Evolutionary conservation across 2,329 filamentous ascomycete genomes (phyloP).

Genomic region (Rutstroemia sp.): DNA sequence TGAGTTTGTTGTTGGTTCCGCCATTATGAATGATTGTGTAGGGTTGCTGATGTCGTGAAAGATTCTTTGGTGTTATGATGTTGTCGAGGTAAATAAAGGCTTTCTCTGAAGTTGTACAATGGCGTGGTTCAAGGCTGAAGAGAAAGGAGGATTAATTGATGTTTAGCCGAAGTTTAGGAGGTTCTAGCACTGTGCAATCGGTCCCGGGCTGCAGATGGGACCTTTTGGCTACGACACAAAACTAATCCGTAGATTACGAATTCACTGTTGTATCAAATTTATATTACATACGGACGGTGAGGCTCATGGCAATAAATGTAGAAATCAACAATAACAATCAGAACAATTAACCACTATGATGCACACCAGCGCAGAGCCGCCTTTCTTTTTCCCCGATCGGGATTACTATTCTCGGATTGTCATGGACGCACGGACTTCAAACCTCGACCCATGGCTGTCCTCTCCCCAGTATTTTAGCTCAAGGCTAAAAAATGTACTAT

Average conservation of each 20-base stretch:
- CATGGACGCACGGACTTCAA: background rate
- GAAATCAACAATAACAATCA: no score
- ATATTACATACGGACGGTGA: no score
- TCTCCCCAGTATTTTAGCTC: background rate
- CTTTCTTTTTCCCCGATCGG: no score
- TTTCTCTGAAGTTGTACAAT: conserved; percentile 2
- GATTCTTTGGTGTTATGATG: background rate
- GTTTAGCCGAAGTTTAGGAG: conserved; percentile 7
- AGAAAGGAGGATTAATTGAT: conserved; percentile 10
- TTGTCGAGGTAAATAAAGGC: background rate
- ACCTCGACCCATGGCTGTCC: background rate
- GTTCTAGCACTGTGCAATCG: no score
- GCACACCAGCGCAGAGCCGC: no score
- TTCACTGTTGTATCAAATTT: no score
- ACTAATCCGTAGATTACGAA: no score
- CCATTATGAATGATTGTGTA: conserved; percentile 25
- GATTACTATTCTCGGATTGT: background rate
- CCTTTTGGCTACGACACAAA: no score
- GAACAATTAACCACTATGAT: no score
- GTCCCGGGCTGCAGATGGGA: no score
- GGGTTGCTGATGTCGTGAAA: background rate
- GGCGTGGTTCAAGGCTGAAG: background rate
- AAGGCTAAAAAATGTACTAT: conserved; percentile 6
- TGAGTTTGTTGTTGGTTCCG: conserved; percentile 24
- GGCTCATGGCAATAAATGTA: no score